Evolutionary conservation across 192 early-diverging fungal species (phyloP).

Genomic region (Backusella morwellensis): DNA sequence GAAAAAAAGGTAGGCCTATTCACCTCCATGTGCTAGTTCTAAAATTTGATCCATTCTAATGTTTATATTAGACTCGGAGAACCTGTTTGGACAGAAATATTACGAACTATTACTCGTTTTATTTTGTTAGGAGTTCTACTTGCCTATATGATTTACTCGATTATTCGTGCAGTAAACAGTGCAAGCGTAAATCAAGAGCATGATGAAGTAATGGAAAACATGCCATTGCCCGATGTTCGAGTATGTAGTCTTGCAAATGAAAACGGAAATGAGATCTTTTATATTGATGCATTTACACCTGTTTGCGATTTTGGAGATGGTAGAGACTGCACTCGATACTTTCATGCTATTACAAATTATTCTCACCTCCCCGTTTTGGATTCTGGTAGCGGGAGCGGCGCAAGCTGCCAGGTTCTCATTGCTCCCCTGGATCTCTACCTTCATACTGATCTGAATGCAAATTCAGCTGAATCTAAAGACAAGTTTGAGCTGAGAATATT

Average conservation of each 20-base stretch:
- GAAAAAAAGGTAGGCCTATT: too few relatives aligned
- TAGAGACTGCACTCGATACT: too few relatives aligned
- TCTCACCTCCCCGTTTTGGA: too few relatives aligned
- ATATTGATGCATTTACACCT: too few relatives aligned
- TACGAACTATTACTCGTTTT: constrained; percentile 8
- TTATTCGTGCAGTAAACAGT: not conserved
- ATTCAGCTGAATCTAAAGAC: too few relatives aligned
- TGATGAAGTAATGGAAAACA: not conserved
- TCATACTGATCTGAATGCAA: not conserved
- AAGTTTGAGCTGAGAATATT: not conserved
- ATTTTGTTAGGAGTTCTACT: constrained; percentile 4
- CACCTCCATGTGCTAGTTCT: too few relatives aligned
- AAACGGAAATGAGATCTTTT: too few relatives aligned
- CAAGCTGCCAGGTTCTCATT: not conserved
- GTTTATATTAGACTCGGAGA: constrained; percentile 7
- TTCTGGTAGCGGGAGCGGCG: not conserved
- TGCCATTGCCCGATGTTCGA: not conserved
- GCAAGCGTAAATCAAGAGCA: not conserved
- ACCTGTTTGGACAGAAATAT: constrained; percentile 17
- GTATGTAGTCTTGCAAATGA: too few relatives aligned
- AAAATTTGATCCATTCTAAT: not conserved
- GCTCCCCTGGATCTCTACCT: not conserved
- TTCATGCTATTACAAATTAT: too few relatives aligned
- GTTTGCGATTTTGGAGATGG: too few relatives aligned
- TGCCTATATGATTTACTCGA: not conserved